phyloP scores from a whole-genome alignment of 768 basidiomycete genomes.

The Chiua virens region DNA sequence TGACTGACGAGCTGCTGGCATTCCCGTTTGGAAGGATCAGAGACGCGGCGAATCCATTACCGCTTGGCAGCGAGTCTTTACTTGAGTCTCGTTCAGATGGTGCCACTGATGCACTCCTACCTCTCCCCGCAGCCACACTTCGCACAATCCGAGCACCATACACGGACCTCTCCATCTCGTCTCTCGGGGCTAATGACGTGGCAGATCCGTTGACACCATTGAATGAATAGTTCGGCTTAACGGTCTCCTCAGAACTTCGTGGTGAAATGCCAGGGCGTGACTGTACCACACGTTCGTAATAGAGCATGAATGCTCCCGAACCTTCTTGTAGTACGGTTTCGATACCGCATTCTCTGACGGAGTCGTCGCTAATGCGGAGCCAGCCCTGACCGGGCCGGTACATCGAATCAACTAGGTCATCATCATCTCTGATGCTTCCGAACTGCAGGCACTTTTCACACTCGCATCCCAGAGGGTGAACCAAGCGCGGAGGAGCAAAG shows the following conservation, averaged over 20 bases:
- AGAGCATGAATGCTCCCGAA: slow-evolving; percentile 84
- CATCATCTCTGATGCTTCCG: slow-evolving; percentile 61
- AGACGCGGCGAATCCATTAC: slow-evolving; percentile 7
- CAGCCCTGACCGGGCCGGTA: slow-evolving; percentile 62
- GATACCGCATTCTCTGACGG: slow-evolving; percentile 73
- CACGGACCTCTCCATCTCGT: slow-evolving; percentile 18
- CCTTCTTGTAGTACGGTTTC: slow-evolving; percentile 74
- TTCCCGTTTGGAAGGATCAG: slow-evolving; percentile 24
- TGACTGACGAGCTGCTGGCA: slow-evolving; percentile 19
- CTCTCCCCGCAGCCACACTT: slow-evolving; percentile 50
- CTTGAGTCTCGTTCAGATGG: slow-evolving; percentile 30
- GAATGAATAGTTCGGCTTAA: slow-evolving; percentile 46
- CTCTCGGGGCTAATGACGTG: slow-evolving; percentile 39
- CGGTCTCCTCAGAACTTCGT: slow-evolving; percentile 63
- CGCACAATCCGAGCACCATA: slow-evolving; percentile 53
- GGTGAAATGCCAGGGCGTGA: slow-evolving; percentile 38
- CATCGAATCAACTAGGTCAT: slow-evolving; percentile 35
- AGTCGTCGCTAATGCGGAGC: slow-evolving; percentile 87
- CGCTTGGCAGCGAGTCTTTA: slow-evolving; percentile 11
- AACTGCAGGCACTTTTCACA: slow-evolving; percentile 46
- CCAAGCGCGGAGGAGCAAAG: slow-evolving; percentile 38
- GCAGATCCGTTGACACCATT: slow-evolving; percentile 47
- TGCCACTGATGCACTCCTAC: slow-evolving; percentile 39
- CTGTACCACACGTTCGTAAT: slow-evolving; percentile 75
- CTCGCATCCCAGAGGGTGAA: slow-evolving; percentile 44